Conservation (phyloP, 2,329 filamentous ascomycete species). For the Beauveria caledonica region DNA sequence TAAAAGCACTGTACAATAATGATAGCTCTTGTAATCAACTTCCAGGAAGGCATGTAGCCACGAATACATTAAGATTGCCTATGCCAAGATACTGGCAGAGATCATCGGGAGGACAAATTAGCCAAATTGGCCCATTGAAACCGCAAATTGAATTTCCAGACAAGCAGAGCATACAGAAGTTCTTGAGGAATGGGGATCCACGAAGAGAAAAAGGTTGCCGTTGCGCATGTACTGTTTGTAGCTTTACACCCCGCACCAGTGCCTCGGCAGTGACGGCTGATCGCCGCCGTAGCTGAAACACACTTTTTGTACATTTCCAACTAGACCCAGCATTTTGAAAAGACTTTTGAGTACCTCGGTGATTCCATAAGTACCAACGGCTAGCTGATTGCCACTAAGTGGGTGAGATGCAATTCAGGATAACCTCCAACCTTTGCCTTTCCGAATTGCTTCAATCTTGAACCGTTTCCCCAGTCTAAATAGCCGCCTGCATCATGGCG, state of each 20-base stretch:
- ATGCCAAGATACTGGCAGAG: background rate
- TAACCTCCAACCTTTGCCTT: background rate
- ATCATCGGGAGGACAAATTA: background rate
- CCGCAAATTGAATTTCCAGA: background rate
- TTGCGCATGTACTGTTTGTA: too few relatives aligned
- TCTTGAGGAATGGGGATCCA: too few relatives aligned
- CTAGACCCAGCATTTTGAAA: too few relatives aligned
- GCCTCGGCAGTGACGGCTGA: background rate
- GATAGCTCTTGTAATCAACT: constrained; percentile 15
- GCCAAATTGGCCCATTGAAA: background rate
- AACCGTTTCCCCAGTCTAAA: background rate
- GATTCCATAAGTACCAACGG: background rate
- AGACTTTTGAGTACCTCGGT: background rate
- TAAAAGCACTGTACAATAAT: constrained; percentile 22
- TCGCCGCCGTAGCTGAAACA: background rate
- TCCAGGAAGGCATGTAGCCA: constrained; percentile 5
- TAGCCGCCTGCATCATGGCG: background rate
- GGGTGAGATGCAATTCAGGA: background rate
- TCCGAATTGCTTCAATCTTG: background rate
- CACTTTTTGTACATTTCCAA: background rate
- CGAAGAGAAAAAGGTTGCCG: too few relatives aligned
- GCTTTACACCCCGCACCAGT: background rate
- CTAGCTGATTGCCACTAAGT: background rate
- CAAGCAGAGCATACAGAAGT: too few relatives aligned
- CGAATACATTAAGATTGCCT: background rate